A percentile compares a stretch with the other conserved stretches of the same genome.
phyloP scores from a whole-genome alignment of 495 filamentous ascomycete species.

The Penicillium nucicola region DNA sequence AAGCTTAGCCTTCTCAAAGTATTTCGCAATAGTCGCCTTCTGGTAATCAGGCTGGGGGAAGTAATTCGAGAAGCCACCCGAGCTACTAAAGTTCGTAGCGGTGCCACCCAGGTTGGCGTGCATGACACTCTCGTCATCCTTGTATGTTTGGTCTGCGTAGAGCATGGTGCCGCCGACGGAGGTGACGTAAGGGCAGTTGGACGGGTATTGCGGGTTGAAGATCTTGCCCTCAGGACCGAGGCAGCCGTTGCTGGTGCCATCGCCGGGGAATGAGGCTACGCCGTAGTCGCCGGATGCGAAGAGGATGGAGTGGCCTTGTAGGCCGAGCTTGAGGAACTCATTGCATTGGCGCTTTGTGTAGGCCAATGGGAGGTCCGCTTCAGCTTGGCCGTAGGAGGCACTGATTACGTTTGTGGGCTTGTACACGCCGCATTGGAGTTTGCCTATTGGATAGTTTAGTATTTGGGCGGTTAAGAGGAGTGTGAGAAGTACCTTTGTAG shows the following conservation, averaged over 20 bases:
- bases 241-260: constrained; percentile 29
- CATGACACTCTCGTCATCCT: constrained; percentile 41
- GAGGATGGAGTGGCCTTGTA: constrained; percentile 60
- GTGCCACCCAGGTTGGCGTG: constrained; percentile 25
- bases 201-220: constrained; percentile 50
- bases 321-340: constrained; percentile 63
- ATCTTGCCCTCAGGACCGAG: constrained; percentile 39
- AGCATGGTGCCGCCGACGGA: constrained; percentile 50
- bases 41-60: constrained; percentile 62
- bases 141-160: constrained; percentile 34
- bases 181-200: constrained; percentile 52
- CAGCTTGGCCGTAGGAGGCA: constrained; percentile 55
- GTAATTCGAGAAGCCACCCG: constrained; percentile 68
- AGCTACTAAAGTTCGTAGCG: constrained; percentile 47
- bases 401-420: constrained; percentile 62
- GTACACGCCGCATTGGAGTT: constrained; percentile 59
- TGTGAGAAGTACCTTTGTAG: constrained; percentile 43
- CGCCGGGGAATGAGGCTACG: constrained; percentile 44
- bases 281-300: constrained; percentile 61
- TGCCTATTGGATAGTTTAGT: constrained; percentile 5
- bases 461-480: too few species aligned
- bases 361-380: constrained; percentile 45
- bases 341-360: constrained; percentile 57
- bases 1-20: constrained; percentile 46
- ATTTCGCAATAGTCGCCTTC: constrained; percentile 44